These are phyloP conservation scores for grape (Vitis vinifera) DNA, from an alignment of 164 flowering plant species.

Conservation along the genomic window ASM3070453v1 NC_081815.1:8003001-8003500, in stretches of 20 bases:
- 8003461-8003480: conserved; percentile 38
- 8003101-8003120: no score
- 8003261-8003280: conserved; percentile 32
- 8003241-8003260: conserved; percentile 41
- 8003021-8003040: neutral
- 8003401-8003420: conserved; percentile 34
- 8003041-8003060: neutral
- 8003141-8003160: conserved; percentile 41
- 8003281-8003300: conserved; percentile 43
- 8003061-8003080: neutral
- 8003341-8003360: conserved; percentile 40
- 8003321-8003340: conserved; percentile 37
- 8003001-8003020: neutral
- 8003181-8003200: conserved; percentile 30
- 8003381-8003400: conserved; percentile 27
- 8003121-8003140: conserved; percentile 21
- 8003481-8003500: conserved; percentile 34
- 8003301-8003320: conserved; percentile 32
- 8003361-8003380: conserved; percentile 26
- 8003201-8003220: conserved; percentile 46
- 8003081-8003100: conserved; percentile 14
- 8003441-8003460: conserved; percentile 41
- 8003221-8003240: conserved; percentile 49
- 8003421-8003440: conserved; percentile 52
- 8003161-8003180: conserved; percentile 31